These are phyloP conservation scores for Cyclocybe aegerita DNA, from an alignment of 768 basidiomycete genomes.

Conservation along the genomic window DNA sequence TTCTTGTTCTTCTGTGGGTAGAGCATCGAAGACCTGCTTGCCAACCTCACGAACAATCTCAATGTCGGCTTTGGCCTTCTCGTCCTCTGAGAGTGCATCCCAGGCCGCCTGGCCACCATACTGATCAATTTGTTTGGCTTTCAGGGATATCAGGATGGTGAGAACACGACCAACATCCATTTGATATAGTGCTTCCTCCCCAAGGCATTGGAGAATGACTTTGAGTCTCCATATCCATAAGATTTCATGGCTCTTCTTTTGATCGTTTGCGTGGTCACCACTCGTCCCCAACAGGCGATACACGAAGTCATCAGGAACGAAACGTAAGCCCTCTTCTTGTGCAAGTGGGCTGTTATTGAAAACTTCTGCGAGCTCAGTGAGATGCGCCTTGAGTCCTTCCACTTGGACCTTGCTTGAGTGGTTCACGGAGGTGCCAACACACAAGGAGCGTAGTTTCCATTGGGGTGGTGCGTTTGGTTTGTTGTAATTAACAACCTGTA, in stretches of 20 bases:
- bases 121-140: not conserved
- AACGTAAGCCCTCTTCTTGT: not conserved
- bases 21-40: conserved; percentile 7
- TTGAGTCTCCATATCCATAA: conserved; percentile 7
- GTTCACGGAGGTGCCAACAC: conserved; percentile 13
- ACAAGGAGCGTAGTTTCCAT: conserved; percentile 3
- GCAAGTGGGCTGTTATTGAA: conserved; percentile 16
- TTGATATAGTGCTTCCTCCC: conserved; percentile 11
- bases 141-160: conserved; percentile 1
- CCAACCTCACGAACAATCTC: conserved; percentile 12
- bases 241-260: conserved; percentile 13
- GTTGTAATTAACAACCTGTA: not conserved
- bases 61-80: conserved; percentile 4
- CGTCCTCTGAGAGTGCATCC: conserved; percentile 10
- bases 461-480: too few species aligned
- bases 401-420: conserved; percentile 13
- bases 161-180: not conserved
- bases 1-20: conserved; percentile 8
- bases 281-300: conserved; percentile 11
- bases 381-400: not conserved
- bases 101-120: conserved; percentile 17
- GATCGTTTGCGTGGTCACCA: conserved; percentile 17
- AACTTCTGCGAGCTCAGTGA: conserved; percentile 1
- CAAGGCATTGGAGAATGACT: conserved; percentile 1
- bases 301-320: conserved; percentile 4